These are phyloP conservation scores for Teratosphaeria viscida DNA, from an alignment of 2,329 filamentous ascomycete genomes.

Conservation along the genomic window DNA sequence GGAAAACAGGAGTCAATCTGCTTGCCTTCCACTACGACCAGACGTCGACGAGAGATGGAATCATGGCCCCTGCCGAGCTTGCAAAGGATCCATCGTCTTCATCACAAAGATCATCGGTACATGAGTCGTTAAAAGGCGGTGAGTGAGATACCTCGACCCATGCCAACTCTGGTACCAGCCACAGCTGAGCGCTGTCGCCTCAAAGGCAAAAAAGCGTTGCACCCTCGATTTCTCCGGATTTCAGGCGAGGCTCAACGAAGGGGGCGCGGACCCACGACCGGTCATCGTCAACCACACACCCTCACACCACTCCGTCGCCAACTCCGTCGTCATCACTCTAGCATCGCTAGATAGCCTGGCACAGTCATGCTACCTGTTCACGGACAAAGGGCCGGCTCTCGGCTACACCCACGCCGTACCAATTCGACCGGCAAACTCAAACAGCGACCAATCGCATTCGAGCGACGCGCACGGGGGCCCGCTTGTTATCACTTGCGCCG, in stretches of 20 bases:
- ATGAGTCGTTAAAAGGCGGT: not conserved
- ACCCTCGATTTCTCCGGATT: not conserved
- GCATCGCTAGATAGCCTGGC: not conserved
- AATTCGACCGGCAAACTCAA: not conserved
- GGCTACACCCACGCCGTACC: not conserved
- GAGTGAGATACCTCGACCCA: not conserved
- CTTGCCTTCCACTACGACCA: not conserved
- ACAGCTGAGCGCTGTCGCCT: not conserved
- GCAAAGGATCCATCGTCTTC: not conserved
- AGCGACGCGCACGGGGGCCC: not conserved
- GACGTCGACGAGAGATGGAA: not conserved
- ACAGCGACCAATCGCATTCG: not conserved
- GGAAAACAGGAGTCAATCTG: not conserved
- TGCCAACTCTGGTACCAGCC: not conserved
- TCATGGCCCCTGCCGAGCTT: not conserved
- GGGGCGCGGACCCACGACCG: not conserved
- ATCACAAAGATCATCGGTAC: not conserved
- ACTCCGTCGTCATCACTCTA: not conserved
- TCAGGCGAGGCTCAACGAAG: not conserved
- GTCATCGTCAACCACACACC: not conserved
- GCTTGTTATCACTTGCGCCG: not conserved
- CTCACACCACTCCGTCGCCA: not conserved
- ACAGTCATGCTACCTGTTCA: not conserved
- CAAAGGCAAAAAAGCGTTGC: not conserved
- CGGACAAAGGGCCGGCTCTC: not conserved